A percentile compares a stretch with the other conserved stretches of the same genome.
These are phyloP conservation scores for Fusarium poae DNA, from an alignment of 2,329 filamentous ascomycete genomes.

Conservation along the genomic window DNA sequence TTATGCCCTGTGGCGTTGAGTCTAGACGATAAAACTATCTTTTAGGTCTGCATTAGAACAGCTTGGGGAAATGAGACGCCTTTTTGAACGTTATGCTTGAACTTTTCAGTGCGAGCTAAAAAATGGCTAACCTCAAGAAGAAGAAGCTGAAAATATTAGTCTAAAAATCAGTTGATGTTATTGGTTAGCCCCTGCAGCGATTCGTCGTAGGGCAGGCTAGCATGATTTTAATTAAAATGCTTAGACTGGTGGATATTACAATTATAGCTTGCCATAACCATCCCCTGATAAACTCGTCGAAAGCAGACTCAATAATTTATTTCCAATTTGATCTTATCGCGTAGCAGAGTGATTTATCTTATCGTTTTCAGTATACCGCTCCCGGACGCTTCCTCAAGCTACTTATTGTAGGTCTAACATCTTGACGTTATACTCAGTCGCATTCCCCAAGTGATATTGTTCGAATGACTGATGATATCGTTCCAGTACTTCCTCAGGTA, in stretches of 20 bases:
- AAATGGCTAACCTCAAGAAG: not conserved
- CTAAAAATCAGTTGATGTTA: not conserved
- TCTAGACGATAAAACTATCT: not conserved
- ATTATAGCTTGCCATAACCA: accelerated
- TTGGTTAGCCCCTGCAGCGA: not conserved
- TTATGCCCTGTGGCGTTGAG: not conserved
- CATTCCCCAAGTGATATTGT: accelerated
- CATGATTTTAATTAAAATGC: too few relatives aligned
- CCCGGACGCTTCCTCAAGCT: accelerated
- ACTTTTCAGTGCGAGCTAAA: not conserved
- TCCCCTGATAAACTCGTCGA: not conserved
- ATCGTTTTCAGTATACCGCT: not conserved
- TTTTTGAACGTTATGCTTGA: not conserved
- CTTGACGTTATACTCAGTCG: accelerated
- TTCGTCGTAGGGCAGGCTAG: not conserved
- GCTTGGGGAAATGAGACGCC: not conserved
- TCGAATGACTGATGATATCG: not conserved
- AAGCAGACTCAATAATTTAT: not conserved
- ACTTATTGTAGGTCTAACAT: not conserved
- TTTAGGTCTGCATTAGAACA: not conserved
- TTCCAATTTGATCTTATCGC: not conserved
- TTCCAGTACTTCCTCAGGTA: not conserved
- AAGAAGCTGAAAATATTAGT: not conserved
- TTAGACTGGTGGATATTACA: not conserved
- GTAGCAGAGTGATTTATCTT: not conserved